Evolutionary conservation across 495 filamentous ascomycete species (phyloP).

Genomic region (Acidiella bohemica): DNA sequence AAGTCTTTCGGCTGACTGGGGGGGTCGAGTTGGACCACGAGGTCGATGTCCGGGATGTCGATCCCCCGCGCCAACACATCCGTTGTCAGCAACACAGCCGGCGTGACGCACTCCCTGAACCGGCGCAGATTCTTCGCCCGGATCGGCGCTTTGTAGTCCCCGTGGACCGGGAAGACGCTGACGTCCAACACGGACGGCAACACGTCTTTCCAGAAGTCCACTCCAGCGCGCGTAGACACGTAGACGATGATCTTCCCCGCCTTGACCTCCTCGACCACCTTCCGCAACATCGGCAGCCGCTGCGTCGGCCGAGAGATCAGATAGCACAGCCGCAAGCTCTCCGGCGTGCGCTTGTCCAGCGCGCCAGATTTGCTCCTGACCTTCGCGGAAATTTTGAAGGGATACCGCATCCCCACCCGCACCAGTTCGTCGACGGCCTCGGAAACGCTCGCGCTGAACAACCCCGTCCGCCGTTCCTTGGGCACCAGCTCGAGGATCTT

Average conservation of each 20-base stretch:
- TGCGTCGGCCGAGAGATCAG: conserved; percentile 56
- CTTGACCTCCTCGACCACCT: conserved; percentile 56
- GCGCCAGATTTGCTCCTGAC: conserved; percentile 61
- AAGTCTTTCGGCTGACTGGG: conserved; percentile 90
- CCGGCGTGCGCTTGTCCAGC: conserved; percentile 79
- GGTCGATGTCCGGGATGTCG: conserved; percentile 88
- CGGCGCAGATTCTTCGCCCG: conserved; percentile 67
- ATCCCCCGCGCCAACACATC: conserved; percentile 78
- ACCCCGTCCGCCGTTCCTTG: conserved; percentile 82
- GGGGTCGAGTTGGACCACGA: conserved; percentile 85
- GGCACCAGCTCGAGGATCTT: conserved; percentile 73
- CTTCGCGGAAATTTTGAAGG: conserved; percentile 83
- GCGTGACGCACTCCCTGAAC: conserved; percentile 52
- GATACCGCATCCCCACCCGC: conserved; percentile 82
- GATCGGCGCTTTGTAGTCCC: conserved; percentile 69
- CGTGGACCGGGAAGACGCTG: conserved; percentile 67
- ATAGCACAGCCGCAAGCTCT: conserved; percentile 84
- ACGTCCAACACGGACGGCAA: conserved; percentile 55
- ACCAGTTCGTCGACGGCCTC: conserved; percentile 88
- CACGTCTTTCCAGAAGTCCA: conserved; percentile 77
- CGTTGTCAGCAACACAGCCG: conserved; percentile 73
- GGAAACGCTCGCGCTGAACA: conserved; percentile 85
- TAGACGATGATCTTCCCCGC: conserved; percentile 87
- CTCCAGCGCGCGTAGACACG: conserved; percentile 85
- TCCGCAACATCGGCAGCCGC: conserved; percentile 59